A percentile compares a stretch with the other conserved stretches of the same genome.
Evolutionary conservation across 2,329 filamentous ascomycete genomes (phyloP).

Genomic region (Botrytis porri): DNA sequence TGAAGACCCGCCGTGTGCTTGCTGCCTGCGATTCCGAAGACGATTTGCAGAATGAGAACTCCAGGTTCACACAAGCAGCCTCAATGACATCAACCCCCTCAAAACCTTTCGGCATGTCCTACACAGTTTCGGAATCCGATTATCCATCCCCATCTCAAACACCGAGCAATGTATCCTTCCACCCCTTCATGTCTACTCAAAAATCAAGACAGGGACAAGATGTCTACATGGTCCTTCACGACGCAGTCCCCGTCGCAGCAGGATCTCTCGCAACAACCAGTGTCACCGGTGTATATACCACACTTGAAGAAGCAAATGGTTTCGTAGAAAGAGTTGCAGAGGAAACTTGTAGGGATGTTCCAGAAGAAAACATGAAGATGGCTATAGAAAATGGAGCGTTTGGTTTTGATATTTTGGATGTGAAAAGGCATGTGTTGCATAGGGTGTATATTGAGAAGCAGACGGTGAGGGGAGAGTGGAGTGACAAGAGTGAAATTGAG

Average conservation of each 20-base stretch:
- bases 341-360: not conserved
- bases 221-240: not conserved
- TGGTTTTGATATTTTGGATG: constrained; percentile 7
- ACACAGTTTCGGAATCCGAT: not conserved
- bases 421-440: constrained; percentile 2
- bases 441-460: not conserved
- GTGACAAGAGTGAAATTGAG: not conserved
- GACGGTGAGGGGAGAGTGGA: not conserved
- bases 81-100: not conserved
- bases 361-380: not conserved
- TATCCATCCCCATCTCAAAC: not conserved
- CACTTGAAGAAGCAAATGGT: constrained; percentile 4
- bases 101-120: not conserved
- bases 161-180: not conserved
- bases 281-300: not conserved
- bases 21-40: not conserved
- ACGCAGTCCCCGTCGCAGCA: not conserved
- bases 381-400: not conserved
- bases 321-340: not conserved
- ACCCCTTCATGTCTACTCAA: not conserved
- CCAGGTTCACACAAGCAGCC: not conserved
- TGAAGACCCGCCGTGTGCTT: not conserved
- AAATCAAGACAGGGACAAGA: not conserved
- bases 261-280: not conserved
- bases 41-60: not conserved